Base-by-base conservation (phyloP, 1,284 basidiomycete genomes). In the Papiliotrema nemorosa region DNA sequence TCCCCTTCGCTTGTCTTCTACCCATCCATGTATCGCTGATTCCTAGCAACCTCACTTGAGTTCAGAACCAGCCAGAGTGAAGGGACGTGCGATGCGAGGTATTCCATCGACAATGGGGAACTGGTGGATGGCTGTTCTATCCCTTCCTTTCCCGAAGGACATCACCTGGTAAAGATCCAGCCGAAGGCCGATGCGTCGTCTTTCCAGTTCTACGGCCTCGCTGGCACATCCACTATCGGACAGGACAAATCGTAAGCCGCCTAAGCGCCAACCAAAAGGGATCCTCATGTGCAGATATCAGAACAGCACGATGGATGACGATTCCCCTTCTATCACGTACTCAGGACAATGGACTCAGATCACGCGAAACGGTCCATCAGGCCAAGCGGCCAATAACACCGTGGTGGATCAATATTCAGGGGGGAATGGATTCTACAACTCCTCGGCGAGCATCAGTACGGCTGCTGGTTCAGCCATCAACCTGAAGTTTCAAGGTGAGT, bases 121-220 rank as follows among this genome's bases (percentile, higher is more conserved):
- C 20, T 25, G 12, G 13, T 33, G 3, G 3, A 25, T 27, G 46
- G 46, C 14, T 47, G 46, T 31, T 10, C 10, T n/a, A 52, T 41
- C 37, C 16, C 44, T 33, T 12, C 37, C 14, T 29, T 68, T 14
- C 59, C 59, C 3, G 21, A 3, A 4, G 64, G 66, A 1, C 20
- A 52, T 22, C 66, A 68, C 49, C 45, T 48, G 21, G 46, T 66
- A 2, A 39, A 45, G 12, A n/a, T 63, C n/a, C 42, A 48, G 25
- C 45, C 56, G 3, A 45, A 37, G 20, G 40, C 38, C 14, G 39
- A 34, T 18, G 40, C 20, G 1, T 22, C 22, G 14, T 31, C 37
- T 3, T 41, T 69, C 22, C 53, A 64, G 37, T 63, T 64, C 24
- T 55, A 58, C 42, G 66, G 66, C 3, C n/a, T 66, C 2, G 39